Evolutionary conservation across 805 yeast species (phyloP).

Genomic region (Pichia membranifaciens): DNA sequence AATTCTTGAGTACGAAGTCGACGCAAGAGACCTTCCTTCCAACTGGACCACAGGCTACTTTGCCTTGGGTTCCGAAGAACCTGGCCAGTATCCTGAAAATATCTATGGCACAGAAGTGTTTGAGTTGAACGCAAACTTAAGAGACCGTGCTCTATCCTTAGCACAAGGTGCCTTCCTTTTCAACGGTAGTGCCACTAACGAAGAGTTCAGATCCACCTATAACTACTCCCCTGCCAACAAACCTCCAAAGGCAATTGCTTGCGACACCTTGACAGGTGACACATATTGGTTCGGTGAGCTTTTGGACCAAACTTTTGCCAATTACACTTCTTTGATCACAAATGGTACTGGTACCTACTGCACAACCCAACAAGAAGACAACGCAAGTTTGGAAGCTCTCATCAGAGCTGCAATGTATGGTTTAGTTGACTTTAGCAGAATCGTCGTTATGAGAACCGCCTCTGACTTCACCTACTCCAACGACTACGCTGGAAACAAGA

Average conservation of each 20-base stretch:
- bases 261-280: constrained; percentile 60
- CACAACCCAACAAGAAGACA: constrained; percentile 62
- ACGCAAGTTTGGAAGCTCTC: constrained; percentile 56
- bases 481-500: constrained; percentile 30
- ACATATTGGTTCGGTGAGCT: constrained; percentile 51
- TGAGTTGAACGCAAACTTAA: constrained; percentile 52
- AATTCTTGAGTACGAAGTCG: constrained; percentile 54
- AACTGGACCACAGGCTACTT: constrained; percentile 60
- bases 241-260: constrained; percentile 42
- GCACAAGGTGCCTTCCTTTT: constrained; percentile 40
- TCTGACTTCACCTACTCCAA: constrained; percentile 50
- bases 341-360: constrained; percentile 57
- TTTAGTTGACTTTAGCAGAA: constrained; percentile 50
- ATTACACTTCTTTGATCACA: constrained; percentile 44
- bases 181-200: constrained; percentile 42
- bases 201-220: constrained; percentile 43
- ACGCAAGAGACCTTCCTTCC: constrained; percentile 41
- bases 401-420: constrained; percentile 49
- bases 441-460: constrained; percentile 55
- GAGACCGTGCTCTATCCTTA: constrained; percentile 51
- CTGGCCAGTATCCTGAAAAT: constrained; percentile 45
- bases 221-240: constrained; percentile 44
- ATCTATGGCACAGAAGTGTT: constrained; percentile 63
- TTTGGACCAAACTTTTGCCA: constrained; percentile 45
- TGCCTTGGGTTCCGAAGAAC: constrained; percentile 46